Conservation (phyloP, 352 stramenopile species). For the Plasmopara muralis region DNA sequence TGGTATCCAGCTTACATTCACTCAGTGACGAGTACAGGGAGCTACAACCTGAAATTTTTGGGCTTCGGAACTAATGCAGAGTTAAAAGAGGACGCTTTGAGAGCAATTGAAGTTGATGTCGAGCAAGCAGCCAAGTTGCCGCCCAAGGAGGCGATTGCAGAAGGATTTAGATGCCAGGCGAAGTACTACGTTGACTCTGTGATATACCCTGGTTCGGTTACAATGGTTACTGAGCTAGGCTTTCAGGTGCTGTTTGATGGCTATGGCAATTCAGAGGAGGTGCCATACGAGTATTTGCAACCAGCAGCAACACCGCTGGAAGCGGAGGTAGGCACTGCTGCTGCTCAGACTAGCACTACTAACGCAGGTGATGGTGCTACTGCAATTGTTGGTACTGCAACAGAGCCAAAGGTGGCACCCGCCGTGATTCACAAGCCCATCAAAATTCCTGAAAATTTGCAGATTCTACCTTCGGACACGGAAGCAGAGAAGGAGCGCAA, state of each 20-base stretch:
- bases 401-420: constrained; percentile 27
- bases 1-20: constrained; percentile 70
- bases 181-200: constrained; percentile 79
- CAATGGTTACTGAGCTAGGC: constrained; percentile 53
- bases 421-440: constrained; percentile 65
- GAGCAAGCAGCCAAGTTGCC: constrained; percentile 25
- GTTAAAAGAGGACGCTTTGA: constrained; percentile 33
- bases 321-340: constrained; percentile 10
- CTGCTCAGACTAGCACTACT: constrained; percentile 12
- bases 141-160: constrained; percentile 30
- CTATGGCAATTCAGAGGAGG: constrained; percentile 88
- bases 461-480: constrained; percentile 74
- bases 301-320: constrained; percentile 4
- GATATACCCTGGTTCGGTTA: constrained; percentile 70
- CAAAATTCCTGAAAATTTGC: constrained; percentile 81
- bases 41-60: constrained; percentile 68
- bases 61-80: constrained; percentile 62
- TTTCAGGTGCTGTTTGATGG: constrained; percentile 84
- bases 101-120: constrained; percentile 31
- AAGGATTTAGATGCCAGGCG: constrained; percentile 59
- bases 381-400: constrained; percentile 15
- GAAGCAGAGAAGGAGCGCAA: constrained; percentile 85
- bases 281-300: constrained; percentile 85
- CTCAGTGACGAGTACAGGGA: constrained; percentile 43
- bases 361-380: constrained; percentile 16